Base-by-base conservation (phyloP, 768 basidiomycete genomes). In the Dendrothele bispora region DNA sequence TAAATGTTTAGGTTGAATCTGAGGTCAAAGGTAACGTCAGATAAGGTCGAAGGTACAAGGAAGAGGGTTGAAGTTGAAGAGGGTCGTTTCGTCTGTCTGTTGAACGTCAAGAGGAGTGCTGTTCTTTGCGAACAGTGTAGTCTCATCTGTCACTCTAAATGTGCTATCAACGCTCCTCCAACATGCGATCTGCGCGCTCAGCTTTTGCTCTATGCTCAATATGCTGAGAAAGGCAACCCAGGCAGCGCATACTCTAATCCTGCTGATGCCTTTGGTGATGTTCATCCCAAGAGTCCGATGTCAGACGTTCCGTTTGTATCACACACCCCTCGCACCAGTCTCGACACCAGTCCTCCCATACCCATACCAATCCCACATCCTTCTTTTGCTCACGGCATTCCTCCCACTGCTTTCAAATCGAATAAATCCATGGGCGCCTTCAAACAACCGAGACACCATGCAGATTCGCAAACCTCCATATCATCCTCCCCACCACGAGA, bases 81-180 rank as follows among this genome's bases (percentile, higher is more conserved):
- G n/a, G n/a, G n/a, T n/a, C n/a, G n/a, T n/a, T n/a, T n/a, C n/a
- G 86, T 97, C 14, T 97, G 95, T 64, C 75, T 83, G 49, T 69
- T 74, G 32, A 79, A 75, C 51, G 86, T 91, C 56, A 94, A 91
- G 76, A 92, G 88, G 67, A 85, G 77, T 47, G 93, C 89, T 1
- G 86, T 94, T 7, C 73, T 98, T 6, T 98, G 95, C 60, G 84
- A 87, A 32, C 83, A 85, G 53, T 98, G 95, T 70, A 92, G 86
- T 55, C 79, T 98, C 50, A 89, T 98, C 51, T 82, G 86, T 21
- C 95, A 98, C 63, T 70, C 83, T 20, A 86, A 85, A 60, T 93
- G 91, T 55, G 79, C 83, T 1, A 56, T 66, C 28, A 82, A 85
- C 50, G 86, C 91, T 1, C 83, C 88, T 7, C 84, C 85, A 4